Conservation (phyloP, 2,329 filamentous ascomycete genomes). For the Epichloe sylvatica region DNA sequence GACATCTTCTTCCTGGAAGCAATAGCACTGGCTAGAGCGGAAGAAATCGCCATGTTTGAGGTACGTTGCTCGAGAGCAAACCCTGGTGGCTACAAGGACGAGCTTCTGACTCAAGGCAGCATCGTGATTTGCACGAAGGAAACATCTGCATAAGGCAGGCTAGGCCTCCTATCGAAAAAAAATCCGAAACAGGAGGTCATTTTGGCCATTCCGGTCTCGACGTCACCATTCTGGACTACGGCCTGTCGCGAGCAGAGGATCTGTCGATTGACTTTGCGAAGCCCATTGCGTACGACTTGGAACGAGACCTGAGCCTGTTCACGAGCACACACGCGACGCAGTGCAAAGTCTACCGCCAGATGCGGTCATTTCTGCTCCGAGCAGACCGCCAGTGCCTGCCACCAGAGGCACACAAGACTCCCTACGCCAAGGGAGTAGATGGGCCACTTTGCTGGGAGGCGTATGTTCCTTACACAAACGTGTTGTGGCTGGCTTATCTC, state of each 20-base stretch:
- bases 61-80: conserved; percentile 19
- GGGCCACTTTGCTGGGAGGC: conserved; percentile 39
- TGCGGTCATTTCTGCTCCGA: conserved; percentile 42
- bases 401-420: conserved; percentile 30
- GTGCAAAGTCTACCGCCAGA: conserved; percentile 48
- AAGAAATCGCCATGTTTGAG: conserved; percentile 46
- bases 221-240: conserved; percentile 52
- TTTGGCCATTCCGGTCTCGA: conserved; percentile 49
- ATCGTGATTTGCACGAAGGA: conserved; percentile 52
- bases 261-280: conserved; percentile 20
- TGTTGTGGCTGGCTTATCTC: conserved; percentile 50
- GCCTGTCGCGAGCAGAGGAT: conserved; percentile 44
- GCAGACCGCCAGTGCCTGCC: conserved; percentile 37
- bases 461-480: conserved; percentile 48
- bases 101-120: conserved; percentile 24
- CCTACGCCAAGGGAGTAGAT: conserved; percentile 32
- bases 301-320: conserved; percentile 46
- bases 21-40: conserved; percentile 45
- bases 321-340: conserved; percentile 45
- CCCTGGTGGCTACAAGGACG: background rate
- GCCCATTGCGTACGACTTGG: conserved; percentile 43
- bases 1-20: conserved; percentile 48
- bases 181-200: conserved; percentile 18
- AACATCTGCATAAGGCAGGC: conserved; percentile 44
- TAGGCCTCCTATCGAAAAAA: conserved; percentile 19